A percentile compares a stretch with the other conserved stretches of the same genome.
Conservation (phyloP, 1,139 yeast species). For the Lodderomyces elongisporus region DNA sequence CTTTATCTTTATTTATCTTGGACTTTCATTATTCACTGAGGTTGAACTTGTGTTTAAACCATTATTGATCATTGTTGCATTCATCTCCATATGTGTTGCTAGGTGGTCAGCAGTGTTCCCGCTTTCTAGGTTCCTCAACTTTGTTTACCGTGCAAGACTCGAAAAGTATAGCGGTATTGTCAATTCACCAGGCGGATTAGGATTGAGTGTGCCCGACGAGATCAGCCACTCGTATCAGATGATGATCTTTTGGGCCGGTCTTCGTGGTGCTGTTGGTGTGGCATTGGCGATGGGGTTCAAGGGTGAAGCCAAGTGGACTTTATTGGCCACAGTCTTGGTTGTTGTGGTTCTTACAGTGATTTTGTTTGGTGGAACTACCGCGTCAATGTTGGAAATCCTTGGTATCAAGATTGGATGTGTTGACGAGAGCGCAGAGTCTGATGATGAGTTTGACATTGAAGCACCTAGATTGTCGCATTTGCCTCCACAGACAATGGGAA, state of each 20-base stretch:
- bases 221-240: conserved; percentile 93
- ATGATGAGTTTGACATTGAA: conserved; percentile 94
- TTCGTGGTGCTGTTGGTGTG: conserved; percentile 98
- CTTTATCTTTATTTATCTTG: conserved; percentile 92
- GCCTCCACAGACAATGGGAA: conserved; percentile 20
- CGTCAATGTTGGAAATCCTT: conserved; percentile 92
- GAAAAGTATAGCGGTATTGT: conserved; percentile 29
- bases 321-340: conserved; percentile 90
- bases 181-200: too few species aligned
- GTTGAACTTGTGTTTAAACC: conserved; percentile 95
- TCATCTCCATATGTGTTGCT: conserved; percentile 86
- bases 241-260: conserved; percentile 99
- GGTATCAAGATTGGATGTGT: conserved; percentile 90
- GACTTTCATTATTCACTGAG: conserved; percentile 90
- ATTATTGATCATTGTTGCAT: conserved; percentile 80
- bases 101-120: conserved; percentile 99
- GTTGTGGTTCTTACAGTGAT: conserved; percentile 96
- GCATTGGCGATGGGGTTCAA: conserved; percentile 97
- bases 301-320: conserved; percentile 86
- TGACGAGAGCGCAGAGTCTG: conserved; percentile 69
- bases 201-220: conserved; percentile 57
- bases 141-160: conserved; percentile 59
- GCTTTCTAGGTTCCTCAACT: conserved; percentile 75
- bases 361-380: conserved; percentile 96
- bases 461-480: conserved; percentile 44